Conservation (phyloP, 805 yeast species). For the Candida parachauliodes region DNA sequence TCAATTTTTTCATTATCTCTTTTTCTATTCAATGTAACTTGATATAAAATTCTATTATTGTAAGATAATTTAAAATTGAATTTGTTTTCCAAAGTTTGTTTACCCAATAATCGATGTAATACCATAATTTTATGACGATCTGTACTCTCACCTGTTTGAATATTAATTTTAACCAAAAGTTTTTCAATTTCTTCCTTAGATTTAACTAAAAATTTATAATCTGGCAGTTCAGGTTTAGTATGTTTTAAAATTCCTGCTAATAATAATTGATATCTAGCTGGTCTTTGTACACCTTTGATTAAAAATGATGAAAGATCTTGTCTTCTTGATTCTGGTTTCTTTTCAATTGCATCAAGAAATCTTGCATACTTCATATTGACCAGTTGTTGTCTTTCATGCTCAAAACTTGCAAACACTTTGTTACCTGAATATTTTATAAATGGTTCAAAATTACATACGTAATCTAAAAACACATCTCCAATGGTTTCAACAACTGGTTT, state of each 20-base stretch:
- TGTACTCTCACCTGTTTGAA: constrained; percentile 89
- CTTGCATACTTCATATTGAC: constrained; percentile 89
- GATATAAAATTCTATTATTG: constrained; percentile 77
- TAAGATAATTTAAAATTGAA: constrained; percentile 82
- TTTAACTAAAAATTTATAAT: constrained; percentile 60
- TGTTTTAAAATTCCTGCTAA: constrained; percentile 78
- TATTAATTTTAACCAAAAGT: constrained; percentile 72
- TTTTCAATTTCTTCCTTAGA: constrained; percentile 75
- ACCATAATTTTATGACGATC: constrained; percentile 88
- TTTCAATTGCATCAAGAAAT: constrained; percentile 86
- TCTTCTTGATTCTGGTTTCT: constrained; percentile 79
- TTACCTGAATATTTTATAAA: constrained; percentile 92
- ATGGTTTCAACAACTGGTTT: constrained; percentile 80
- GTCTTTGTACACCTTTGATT: constrained; percentile 93
- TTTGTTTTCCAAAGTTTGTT: constrained; percentile 80
- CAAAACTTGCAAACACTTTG: constrained; percentile 91
- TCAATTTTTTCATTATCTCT: constrained; percentile 80
- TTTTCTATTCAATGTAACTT: constrained; percentile 66
- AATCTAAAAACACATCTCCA: constrained; percentile 85
- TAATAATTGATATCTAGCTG: constrained; percentile 88
- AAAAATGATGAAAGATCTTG: constrained; percentile 89
- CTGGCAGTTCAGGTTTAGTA: constrained; percentile 74
- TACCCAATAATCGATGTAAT: constrained; percentile 49
- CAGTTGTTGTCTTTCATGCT: constrained; percentile 89
- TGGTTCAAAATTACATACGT: constrained; percentile 84